These are phyloP conservation scores for Anacardium occidentale DNA, from an alignment of 345 rosid species.

Conservation along the genomic window DNA sequence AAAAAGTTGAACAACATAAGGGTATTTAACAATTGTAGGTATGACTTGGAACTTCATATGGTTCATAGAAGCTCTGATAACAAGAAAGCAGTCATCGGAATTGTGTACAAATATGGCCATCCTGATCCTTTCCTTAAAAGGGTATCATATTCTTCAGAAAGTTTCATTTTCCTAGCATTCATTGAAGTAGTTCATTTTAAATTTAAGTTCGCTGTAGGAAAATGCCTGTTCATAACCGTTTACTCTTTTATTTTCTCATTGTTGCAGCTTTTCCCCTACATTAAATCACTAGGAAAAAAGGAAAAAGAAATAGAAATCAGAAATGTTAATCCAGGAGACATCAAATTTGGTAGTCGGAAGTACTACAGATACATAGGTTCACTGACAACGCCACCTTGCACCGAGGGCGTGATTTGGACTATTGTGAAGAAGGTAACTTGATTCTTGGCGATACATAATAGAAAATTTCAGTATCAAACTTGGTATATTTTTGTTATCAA, in stretches of 20 bases:
- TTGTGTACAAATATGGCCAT: conserved; percentile 53
- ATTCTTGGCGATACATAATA: background rate
- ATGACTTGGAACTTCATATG: conserved; percentile 57
- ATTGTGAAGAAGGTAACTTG: conserved; percentile 40
- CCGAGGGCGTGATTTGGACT: conserved; percentile 76
- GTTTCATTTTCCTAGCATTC: too few relatives aligned
- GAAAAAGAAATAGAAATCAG: conserved; percentile 33
- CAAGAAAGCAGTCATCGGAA: conserved; percentile 46
- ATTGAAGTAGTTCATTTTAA: too few relatives aligned
- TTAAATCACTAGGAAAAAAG: conserved; percentile 29
- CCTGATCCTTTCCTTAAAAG: conserved; percentile 51
- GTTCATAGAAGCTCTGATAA: conserved; percentile 45
- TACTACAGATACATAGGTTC: conserved; percentile 71
- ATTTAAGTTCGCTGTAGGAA: too few relatives aligned
- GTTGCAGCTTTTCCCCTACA: conserved; percentile 42
- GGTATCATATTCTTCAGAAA: conserved; percentile 41
- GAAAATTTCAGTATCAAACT: too few relatives aligned
- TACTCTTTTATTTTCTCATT: background rate
- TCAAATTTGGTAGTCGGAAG: conserved; percentile 47
- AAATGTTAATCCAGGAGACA: conserved; percentile 47
- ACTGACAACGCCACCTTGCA: conserved; percentile 73
- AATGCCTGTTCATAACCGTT: too few relatives aligned
- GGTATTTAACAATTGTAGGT: too few relatives aligned
- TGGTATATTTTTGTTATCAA: too few relatives aligned
- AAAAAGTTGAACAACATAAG: too few relatives aligned